Evolutionary conservation across 2,329 filamentous ascomycete genomes (phyloP).

Genomic region (Cordyceps fumosorosea): DNA sequence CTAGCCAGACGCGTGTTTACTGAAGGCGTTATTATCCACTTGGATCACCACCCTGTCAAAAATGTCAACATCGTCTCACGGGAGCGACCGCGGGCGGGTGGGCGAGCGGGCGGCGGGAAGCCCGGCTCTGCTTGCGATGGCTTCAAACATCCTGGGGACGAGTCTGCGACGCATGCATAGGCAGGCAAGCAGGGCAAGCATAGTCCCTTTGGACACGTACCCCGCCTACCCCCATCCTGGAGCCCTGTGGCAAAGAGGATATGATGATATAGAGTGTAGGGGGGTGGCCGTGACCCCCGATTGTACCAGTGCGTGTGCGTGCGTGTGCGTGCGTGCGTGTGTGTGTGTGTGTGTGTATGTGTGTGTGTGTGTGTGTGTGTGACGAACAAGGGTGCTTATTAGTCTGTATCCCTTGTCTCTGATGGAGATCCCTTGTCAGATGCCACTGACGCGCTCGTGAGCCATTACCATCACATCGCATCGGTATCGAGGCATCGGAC

Average conservation of each 20-base stretch:
- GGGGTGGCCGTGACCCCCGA: neutral
- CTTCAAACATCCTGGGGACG: neutral
- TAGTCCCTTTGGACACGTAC: no score
- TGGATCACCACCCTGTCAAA: neutral
- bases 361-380: no score
- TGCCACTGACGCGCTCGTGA: no score
- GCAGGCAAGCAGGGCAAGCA: no score
- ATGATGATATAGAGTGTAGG: neutral
- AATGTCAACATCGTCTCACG: neutral
- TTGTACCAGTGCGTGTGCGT: neutral
- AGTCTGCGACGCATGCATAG: neutral
- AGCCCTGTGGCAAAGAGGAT: neutral
- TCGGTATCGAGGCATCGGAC: neutral
- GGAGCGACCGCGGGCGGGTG: neutral
- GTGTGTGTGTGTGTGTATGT: no score
- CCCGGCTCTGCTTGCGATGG: constrained; percentile 1
- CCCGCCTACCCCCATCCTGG: neutral
- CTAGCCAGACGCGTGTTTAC: neutral
- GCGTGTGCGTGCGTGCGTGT: no score
- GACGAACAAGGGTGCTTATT: neutral
- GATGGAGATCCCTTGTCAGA: neutral
- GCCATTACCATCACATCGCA: neutral
- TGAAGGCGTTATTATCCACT: neutral
- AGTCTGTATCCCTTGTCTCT: neutral
- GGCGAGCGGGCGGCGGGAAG: neutral